Evolutionary conservation across 2,329 filamentous ascomycete species (phyloP).

Genomic region (Neophaeococcomyces aloes): DNA sequence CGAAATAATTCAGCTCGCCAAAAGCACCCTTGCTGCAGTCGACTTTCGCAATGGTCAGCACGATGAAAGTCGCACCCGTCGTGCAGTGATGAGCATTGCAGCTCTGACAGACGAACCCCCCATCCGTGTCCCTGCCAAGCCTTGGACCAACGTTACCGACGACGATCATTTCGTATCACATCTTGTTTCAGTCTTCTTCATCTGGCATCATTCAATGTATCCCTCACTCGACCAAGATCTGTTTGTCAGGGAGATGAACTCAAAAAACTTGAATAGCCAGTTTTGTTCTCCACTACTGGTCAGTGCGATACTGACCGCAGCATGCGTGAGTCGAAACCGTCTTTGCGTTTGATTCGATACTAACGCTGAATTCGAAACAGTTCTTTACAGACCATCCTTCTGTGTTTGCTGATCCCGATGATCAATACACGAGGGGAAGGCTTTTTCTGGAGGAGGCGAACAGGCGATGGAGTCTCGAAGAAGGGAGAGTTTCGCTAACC

Average conservation of each 20-base stretch:
- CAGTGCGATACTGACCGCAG: conserved; percentile 68
- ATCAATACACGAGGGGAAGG: conserved; percentile 24
- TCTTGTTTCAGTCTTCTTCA: conserved; percentile 84
- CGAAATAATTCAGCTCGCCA: neutral
- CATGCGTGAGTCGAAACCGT: conserved; percentile 26
- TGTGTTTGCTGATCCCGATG: conserved; percentile 22
- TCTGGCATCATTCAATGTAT: conserved; percentile 85
- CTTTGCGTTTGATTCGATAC: too few relatives aligned
- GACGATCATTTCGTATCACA: conserved; percentile 67
- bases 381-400: conserved; percentile 28
- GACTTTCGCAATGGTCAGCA: neutral
- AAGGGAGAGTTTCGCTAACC: conserved; percentile 24
- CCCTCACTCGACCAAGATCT: conserved; percentile 72
- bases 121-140: conserved; percentile 1
- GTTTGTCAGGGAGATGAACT: conserved; percentile 43
- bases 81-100: conserved; percentile 1
- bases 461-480: conserved; percentile 26
- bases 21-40: neutral
- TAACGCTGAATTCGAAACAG: conserved; percentile 20
- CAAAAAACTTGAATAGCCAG: conserved; percentile 40
- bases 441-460: conserved; percentile 28
- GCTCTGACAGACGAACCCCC: neutral
- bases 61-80: neutral
- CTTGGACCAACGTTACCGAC: conserved; percentile 72
- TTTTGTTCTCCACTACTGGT: conserved; percentile 85